Evolutionary conservation across 371 early-diverging fungal species (phyloP).

Genomic region (Mucor circinelloides): DNA sequence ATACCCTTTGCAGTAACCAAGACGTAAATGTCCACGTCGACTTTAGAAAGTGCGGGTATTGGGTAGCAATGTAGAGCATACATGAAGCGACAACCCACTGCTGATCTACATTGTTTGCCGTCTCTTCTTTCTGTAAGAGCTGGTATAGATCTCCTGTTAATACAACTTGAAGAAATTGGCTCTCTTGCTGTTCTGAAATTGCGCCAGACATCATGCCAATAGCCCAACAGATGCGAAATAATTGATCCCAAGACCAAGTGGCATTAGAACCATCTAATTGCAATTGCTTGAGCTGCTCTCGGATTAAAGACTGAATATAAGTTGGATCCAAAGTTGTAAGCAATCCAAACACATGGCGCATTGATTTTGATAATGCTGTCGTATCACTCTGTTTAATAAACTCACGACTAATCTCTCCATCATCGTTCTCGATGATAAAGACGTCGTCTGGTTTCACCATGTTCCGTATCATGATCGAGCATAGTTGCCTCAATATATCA

Average conservation of each 20-base stretch:
- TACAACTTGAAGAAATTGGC: slow-evolving; percentile 86
- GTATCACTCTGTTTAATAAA: slow-evolving; percentile 98
- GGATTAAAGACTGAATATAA: slow-evolving; percentile 62
- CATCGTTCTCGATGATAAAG: slow-evolving; percentile 97
- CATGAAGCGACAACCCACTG: slow-evolving; percentile 98
- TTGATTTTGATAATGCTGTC: slow-evolving; percentile 94
- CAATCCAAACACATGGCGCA: slow-evolving; percentile 94
- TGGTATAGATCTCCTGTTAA: slow-evolving; percentile 86
- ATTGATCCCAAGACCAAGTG: slow-evolving; percentile 82
- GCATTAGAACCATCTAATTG: neutral
- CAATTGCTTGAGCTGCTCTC: slow-evolving; percentile 58
- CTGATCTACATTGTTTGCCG: slow-evolving; percentile 80
- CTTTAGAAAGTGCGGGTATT: slow-evolving; percentile 96
- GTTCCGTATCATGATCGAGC: slow-evolving; percentile 88
- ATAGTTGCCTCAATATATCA: slow-evolving; percentile 75
- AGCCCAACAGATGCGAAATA: slow-evolving; percentile 98
- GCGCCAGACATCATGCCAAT: slow-evolving; percentile 95
- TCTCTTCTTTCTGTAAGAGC: slow-evolving; percentile 76
- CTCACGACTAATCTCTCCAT: slow-evolving; percentile 98
- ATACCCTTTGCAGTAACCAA: slow-evolving; percentile 95
- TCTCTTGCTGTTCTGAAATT: slow-evolving; percentile 88
- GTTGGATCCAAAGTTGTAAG: slow-evolving; percentile 86
- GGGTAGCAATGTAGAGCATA: slow-evolving; percentile 97
- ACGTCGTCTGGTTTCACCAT: slow-evolving; percentile 98
- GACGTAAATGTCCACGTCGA: slow-evolving; percentile 96